Conservation (phyloP, 176 grass and related monocot species). For the Oryza rufipogon region DNA sequence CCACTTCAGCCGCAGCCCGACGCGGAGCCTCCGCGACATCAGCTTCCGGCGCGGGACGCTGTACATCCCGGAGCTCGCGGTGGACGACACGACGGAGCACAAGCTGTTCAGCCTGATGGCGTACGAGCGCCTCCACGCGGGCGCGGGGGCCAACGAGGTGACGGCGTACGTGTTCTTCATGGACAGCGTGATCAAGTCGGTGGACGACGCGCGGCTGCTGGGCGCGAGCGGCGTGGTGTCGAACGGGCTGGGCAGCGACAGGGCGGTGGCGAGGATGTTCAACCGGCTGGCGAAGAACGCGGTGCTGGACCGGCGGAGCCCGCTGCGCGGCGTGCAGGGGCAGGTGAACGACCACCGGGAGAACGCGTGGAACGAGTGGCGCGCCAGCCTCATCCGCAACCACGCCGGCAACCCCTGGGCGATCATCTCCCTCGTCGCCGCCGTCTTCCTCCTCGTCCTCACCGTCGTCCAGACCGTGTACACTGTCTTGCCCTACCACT, state of each 20-base stretch:
- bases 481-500: background rate
- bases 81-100: background rate
- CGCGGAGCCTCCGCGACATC: background rate
- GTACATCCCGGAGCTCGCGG: background rate
- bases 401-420: slow-evolving; percentile 65
- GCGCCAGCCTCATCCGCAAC: slow-evolving; percentile 53
- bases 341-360: slow-evolving; percentile 47
- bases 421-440: slow-evolving; percentile 47
- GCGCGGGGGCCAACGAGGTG: slow-evolving; percentile 45
- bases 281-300: slow-evolving; percentile 54
- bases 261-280: slow-evolving; percentile 54
- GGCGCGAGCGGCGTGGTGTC: slow-evolving; percentile 42
- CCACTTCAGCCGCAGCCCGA: background rate
- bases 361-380: slow-evolving; percentile 50
- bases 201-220: slow-evolving; percentile 53
- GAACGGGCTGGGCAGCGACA: slow-evolving; percentile 55
- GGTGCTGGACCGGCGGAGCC: slow-evolving; percentile 45
- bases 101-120: background rate
- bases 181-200: slow-evolving; percentile 58
- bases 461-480: background rate
- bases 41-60: background rate
- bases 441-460: slow-evolving; percentile 44
- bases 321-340: slow-evolving; percentile 47
- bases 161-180: slow-evolving; percentile 69
- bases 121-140: background rate